A percentile compares a stretch with the other conserved stretches of the same genome.
Evolutionary conservation across 345 rosid species (phyloP).

Genomic region (Noccaea caerulescens): DNA sequence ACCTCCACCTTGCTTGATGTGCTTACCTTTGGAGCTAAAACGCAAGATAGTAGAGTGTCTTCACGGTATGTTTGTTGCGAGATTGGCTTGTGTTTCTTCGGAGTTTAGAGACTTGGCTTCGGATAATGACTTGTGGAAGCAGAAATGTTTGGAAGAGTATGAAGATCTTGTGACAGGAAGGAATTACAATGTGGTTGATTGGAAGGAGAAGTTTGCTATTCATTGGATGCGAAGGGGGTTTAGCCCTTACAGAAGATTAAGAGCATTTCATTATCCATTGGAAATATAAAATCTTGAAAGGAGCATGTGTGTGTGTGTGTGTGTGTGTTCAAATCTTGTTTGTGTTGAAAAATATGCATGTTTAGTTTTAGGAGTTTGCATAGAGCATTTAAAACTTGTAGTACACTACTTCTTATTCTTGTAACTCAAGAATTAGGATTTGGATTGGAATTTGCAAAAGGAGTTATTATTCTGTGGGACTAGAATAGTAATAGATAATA

Average conservation of each 20-base stretch:
- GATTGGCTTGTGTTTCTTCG: slow-evolving; percentile 49
- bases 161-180: too few species aligned
- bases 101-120: slow-evolving; percentile 54
- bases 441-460: neutral
- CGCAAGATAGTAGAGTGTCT: slow-evolving; percentile 55
- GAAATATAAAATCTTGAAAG: too few species aligned
- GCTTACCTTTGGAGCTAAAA: slow-evolving; percentile 63
- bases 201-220: too few species aligned
- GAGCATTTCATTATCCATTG: too few species aligned
- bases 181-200: too few species aligned
- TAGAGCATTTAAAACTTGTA: neutral
- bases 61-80: slow-evolving; percentile 50
- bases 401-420: neutral
- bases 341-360: neutral
- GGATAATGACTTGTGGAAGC: slow-evolving; percentile 57
- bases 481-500: slow-evolving; percentile 1
- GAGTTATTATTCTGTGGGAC: neutral
- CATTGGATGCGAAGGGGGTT: too few species aligned
- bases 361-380: neutral
- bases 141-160: slow-evolving; percentile 50
- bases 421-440: neutral
- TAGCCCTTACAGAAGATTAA: too few species aligned
- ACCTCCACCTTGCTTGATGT: slow-evolving; percentile 58
- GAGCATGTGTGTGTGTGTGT: too few species aligned
- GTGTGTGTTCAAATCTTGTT: slow-evolving; percentile 18